Evolutionary conservation across 805 yeast genomes (phyloP).

Genomic region (Diddensiella transvaalensis): DNA sequence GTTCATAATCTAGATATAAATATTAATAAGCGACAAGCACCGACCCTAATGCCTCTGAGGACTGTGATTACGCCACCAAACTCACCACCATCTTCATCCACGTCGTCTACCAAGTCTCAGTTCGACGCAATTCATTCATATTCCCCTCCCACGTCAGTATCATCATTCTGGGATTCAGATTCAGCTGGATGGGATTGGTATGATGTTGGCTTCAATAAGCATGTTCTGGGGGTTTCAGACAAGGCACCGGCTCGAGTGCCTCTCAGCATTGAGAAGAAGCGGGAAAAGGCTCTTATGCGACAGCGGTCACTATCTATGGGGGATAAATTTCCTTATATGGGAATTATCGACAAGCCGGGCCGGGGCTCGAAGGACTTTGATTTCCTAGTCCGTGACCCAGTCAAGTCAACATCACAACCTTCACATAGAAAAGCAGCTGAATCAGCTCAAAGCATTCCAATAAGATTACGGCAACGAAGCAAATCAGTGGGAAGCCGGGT

Average conservation of each 20-base stretch:
- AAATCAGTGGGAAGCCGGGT: not conserved
- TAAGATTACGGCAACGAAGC: not conserved
- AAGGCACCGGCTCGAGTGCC: conserved; percentile 1
- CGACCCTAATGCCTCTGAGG: too few species aligned
- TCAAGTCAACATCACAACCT: too few species aligned
- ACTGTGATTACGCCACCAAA: too few species aligned
- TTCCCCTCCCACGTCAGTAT: conserved; percentile 14
- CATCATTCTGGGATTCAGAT: conserved; percentile 8
- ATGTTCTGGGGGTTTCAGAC: not conserved
- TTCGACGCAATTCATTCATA: conserved; percentile 1
- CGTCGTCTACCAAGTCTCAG: not conserved
- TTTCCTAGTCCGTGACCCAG: not conserved
- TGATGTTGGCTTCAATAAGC: not conserved
- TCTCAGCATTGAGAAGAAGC: too few species aligned
- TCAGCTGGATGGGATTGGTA: not conserved
- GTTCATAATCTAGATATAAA: too few species aligned
- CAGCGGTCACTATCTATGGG: not conserved
- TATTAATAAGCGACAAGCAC: too few species aligned
- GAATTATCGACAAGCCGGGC: not conserved
- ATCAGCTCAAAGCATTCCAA: not conserved
- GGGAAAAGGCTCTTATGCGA: not conserved
- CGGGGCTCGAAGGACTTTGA: not conserved
- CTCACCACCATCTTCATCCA: conserved; percentile 7
- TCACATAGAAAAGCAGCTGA: not conserved
- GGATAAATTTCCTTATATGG: not conserved